These are phyloP conservation scores for Talaromyces marneffei DNA, from an alignment of 2,329 filamentous ascomycete genomes.

Conservation along the genomic window DNA sequence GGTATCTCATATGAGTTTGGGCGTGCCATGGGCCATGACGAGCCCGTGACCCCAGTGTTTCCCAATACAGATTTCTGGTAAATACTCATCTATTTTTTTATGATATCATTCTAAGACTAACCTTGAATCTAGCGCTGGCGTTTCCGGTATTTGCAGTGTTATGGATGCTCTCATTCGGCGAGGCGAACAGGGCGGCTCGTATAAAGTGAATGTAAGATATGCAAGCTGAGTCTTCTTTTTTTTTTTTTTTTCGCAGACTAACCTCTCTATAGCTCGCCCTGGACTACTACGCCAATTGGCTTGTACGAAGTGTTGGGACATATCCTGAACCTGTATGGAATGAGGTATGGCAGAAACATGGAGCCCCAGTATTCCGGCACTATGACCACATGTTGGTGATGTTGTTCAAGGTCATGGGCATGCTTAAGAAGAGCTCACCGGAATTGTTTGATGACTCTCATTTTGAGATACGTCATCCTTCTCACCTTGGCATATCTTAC, in stretches of 20 bases:
- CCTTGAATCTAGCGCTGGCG: constrained; percentile 18
- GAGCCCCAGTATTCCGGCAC: constrained; percentile 44
- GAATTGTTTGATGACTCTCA: constrained; percentile 45
- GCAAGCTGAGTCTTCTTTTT: neutral
- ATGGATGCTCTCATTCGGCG: constrained; percentile 39
- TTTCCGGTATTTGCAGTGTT: constrained; percentile 37
- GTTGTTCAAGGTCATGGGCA: constrained; percentile 37
- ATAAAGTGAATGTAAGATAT: constrained; percentile 35
- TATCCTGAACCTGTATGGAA: constrained; percentile 45
- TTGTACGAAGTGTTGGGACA: constrained; percentile 34
- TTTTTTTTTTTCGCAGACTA: too few species aligned
- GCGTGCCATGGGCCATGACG: constrained; percentile 42
- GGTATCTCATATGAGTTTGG: constrained; percentile 46
- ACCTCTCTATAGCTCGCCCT: constrained; percentile 21
- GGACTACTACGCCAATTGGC: constrained; percentile 41
- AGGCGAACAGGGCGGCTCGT: constrained; percentile 36
- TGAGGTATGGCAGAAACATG: constrained; percentile 44
- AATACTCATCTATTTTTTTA: neutral
- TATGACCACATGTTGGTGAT: constrained; percentile 44
- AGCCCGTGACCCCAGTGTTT: constrained; percentile 42
- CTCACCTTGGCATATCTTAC: constrained; percentile 35
- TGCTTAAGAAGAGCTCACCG: constrained; percentile 29
- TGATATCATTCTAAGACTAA: neutral
- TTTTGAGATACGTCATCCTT: constrained; percentile 39
- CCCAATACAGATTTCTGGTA: constrained; percentile 41